Evolutionary conservation across 345 rosid genomes (phyloP), one percentile per base, ranked within the genome.

Genomic region (Viola odorata): DNA sequence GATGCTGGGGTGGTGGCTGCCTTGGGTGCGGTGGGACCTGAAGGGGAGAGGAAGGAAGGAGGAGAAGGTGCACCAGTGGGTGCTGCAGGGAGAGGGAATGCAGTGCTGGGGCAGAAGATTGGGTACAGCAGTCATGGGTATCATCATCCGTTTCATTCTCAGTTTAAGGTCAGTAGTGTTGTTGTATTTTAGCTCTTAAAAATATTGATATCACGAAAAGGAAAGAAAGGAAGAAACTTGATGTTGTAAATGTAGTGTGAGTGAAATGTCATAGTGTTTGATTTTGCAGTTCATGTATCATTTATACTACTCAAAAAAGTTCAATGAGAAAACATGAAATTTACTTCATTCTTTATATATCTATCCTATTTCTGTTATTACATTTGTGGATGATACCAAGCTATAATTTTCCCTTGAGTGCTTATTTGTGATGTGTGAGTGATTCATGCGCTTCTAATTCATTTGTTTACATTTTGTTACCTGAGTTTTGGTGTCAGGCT

Each of bases 141-240:
- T 82, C 95, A 84, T 63, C 75, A 83, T 68, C 89, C 96, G 37
- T 91, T 85, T 88, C 97, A 91, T 86, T 86, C 96, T 77, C 96
- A 91, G 95, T 95, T 81, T 79, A 95, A 95, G 99, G 99, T 95
- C 85, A 91, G 99, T 89, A 80, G 73, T 78, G 62, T 52, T 45
- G 69, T 47, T 62, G 68, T 45, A 55, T 62, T 13, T 13, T 61
- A 49, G 60, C 55, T 50, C 59, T 66, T 23, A 23, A 23, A 23
- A 23, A 23, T 23, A 23, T 23, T 64, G 62, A 59, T 40, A 37
- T 65, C 61, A 61, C 45, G 44, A 51, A 69, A 63, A 45, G 41
- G 48, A 49, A 53, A 40, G 16, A 49, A 55, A 51, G 65, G 50
- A 54, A 48, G 42, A 38, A 45, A 70, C 16, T 13, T 41, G 38